Evolutionary conservation across 2,329 filamentous ascomycete genomes (phyloP).

Genomic region (Epichloe sp.): DNA sequence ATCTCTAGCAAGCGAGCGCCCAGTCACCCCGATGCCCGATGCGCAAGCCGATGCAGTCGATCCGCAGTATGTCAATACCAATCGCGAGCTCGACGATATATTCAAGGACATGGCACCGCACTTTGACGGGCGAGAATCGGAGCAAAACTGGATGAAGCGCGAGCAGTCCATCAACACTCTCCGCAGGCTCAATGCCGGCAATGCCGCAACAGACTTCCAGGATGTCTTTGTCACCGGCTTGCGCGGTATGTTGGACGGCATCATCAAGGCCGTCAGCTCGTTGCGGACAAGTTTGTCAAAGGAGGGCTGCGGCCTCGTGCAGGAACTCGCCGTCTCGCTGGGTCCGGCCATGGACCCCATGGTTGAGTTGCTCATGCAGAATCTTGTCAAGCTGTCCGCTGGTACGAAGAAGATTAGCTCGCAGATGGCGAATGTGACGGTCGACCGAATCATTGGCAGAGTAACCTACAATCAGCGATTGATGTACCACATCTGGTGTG

Average conservation of each 20-base stretch:
- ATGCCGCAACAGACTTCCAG: conserved; percentile 64
- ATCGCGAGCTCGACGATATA: conserved; percentile 77
- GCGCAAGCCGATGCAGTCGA: conserved; percentile 57
- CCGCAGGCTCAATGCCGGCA: conserved; percentile 68
- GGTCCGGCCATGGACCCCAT: conserved; percentile 74
- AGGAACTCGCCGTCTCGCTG: conserved; percentile 67
- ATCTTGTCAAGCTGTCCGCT: conserved; percentile 76
- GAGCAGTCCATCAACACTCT: conserved; percentile 71
- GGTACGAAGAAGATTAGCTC: conserved; percentile 88
- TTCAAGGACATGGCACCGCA: conserved; percentile 66
- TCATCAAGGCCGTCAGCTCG: conserved; percentile 73
- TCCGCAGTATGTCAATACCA: conserved; percentile 70
- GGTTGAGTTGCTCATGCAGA: conserved; percentile 82
- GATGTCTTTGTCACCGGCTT: conserved; percentile 57
- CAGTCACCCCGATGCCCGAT: conserved; percentile 50
- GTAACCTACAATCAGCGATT: conserved; percentile 69
- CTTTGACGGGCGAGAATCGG: conserved; percentile 81
- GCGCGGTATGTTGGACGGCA: conserved; percentile 68
- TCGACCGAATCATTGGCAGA: conserved; percentile 68
- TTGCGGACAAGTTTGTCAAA: conserved; percentile 82
- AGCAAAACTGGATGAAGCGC: conserved; percentile 80
- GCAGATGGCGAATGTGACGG: conserved; percentile 65
- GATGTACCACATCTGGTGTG: conserved; percentile 72
- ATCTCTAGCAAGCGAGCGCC: conserved; percentile 35
- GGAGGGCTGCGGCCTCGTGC: conserved; percentile 70